phyloP scores from a whole-genome alignment of 441 rosid genomes.

The Biscutella auriculata region DNA sequence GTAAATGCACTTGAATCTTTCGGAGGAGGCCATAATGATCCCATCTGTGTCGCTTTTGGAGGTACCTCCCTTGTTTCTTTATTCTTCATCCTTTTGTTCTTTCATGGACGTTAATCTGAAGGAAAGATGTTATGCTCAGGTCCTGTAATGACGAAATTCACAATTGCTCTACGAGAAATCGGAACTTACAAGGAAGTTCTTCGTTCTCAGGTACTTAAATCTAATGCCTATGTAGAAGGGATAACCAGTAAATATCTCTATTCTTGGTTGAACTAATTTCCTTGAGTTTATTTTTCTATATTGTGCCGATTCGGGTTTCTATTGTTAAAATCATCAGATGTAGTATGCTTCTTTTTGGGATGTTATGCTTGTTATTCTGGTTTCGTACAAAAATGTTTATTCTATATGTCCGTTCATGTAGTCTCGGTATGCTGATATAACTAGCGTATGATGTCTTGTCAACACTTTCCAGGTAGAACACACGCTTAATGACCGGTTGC shows the following conservation, averaged over 20 bases:
- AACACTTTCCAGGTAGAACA: conserved; percentile 40
- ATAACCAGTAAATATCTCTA: neutral
- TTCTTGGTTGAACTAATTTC: neutral
- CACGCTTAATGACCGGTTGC: conserved; percentile 43
- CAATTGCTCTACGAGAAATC: conserved; percentile 93
- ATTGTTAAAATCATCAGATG: neutral
- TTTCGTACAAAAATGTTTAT: neutral
- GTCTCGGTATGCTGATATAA: neutral
- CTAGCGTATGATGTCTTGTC: conserved; percentile 1
- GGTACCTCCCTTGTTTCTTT: conserved; percentile 27
- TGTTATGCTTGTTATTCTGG: neutral
- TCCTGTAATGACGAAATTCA: conserved; percentile 94
- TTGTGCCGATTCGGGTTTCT: neutral
- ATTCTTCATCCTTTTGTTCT: neutral
- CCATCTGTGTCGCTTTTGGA: conserved; percentile 90
- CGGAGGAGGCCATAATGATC: conserved; percentile 94
- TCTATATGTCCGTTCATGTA: neutral
- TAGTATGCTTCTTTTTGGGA: neutral
- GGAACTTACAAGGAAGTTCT: conserved; percentile 96
- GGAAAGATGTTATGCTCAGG: conserved; percentile 31
- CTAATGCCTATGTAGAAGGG: neutral
- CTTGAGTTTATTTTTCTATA: neutral
- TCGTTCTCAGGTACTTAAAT: conserved; percentile 65
- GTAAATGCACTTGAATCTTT: conserved; percentile 89
- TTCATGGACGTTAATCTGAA: conserved; percentile 3